Evolutionary conservation across 257 asterid genomes (phyloP).

Genomic region (Solanum dulcamara): DNA sequence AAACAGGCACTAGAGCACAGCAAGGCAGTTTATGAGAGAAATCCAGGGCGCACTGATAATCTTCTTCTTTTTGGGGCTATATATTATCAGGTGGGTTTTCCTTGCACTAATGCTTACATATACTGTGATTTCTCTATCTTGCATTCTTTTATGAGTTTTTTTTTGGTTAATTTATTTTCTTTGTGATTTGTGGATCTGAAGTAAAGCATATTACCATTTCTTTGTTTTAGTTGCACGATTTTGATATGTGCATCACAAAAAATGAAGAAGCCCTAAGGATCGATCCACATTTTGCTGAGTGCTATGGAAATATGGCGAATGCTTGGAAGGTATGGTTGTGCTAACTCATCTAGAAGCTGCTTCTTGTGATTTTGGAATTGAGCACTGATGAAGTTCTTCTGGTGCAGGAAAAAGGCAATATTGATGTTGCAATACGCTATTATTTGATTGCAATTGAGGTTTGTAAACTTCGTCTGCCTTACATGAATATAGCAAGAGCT

Average conservation of each 20-base stretch:
- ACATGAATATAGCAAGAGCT: not conserved
- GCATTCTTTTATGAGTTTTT: not conserved
- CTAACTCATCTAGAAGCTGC: not conserved
- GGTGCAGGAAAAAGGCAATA: conserved; percentile 89
- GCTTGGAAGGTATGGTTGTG: conserved; percentile 74
- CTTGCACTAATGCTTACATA: not conserved
- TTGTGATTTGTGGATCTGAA: conserved; percentile 1
- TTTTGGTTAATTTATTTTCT: not conserved
- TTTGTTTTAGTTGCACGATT: conserved; percentile 68
- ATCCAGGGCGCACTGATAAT: conserved; percentile 81
- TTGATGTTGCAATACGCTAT: conserved; percentile 89
- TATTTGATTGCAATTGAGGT: conserved; percentile 97
- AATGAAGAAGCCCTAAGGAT: conserved; percentile 91
- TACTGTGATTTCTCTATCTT: not conserved
- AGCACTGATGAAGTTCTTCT: conserved; percentile 2
- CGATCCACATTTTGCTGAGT: conserved; percentile 94
- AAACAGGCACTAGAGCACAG: conserved; percentile 88
- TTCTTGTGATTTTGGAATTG: conserved; percentile 4
- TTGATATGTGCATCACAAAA: conserved; percentile 75
- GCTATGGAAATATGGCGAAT: conserved; percentile 99
- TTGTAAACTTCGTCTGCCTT: conserved; percentile 10
- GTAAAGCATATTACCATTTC: conserved; percentile 4
- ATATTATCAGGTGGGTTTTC: conserved; percentile 68
- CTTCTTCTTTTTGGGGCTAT: conserved; percentile 92
- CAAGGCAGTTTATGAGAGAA: conserved; percentile 75